phyloP scores from a whole-genome alignment of 2,329 filamentous ascomycete species.

The Verticillium klebahnii region DNA sequence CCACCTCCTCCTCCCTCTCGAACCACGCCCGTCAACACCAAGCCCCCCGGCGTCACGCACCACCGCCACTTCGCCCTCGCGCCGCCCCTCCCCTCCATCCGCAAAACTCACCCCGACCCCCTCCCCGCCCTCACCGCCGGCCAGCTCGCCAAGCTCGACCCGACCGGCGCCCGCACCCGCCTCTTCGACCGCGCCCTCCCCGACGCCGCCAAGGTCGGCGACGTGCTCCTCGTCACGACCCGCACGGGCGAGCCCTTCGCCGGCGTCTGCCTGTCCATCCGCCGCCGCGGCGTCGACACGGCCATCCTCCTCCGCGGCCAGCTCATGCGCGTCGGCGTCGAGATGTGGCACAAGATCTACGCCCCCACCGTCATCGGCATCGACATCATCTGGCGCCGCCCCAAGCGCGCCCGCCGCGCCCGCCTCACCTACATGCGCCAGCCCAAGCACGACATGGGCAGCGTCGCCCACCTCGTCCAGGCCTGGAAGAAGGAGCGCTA shows the following conservation, averaged over 20 bases:
- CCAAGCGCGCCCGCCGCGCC: slow-evolving; percentile 81
- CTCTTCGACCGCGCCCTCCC: slow-evolving; percentile 76
- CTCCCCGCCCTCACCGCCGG: slow-evolving; percentile 60
- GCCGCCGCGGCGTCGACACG: slow-evolving; percentile 82
- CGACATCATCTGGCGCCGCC: slow-evolving; percentile 83
- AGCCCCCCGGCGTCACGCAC: slow-evolving; percentile 2
- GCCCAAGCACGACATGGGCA: slow-evolving; percentile 82
- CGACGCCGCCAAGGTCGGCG: slow-evolving; percentile 77
- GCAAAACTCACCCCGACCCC: slow-evolving; percentile 58
- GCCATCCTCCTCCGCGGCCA: slow-evolving; percentile 82
- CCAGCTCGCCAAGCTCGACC: slow-evolving; percentile 75
- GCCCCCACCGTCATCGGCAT: slow-evolving; percentile 84
- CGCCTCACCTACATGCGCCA: slow-evolving; percentile 88
- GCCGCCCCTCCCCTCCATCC: slow-evolving; percentile 51
- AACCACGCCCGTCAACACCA: slow-evolving; percentile 23
- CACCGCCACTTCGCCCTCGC: slow-evolving; percentile 17
- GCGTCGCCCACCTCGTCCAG: slow-evolving; percentile 72
- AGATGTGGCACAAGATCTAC: slow-evolving; percentile 98
- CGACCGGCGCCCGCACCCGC: slow-evolving; percentile 72
- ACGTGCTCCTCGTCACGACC: slow-evolving; percentile 86
- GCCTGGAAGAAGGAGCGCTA: slow-evolving; percentile 43
- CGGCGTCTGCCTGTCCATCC: slow-evolving; percentile 83
- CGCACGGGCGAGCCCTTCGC: slow-evolving; percentile 80
- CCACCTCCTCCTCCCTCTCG: slow-evolving; percentile 21
- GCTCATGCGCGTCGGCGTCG: slow-evolving; percentile 79